Conservation (phyloP, 495 filamentous ascomycete species). For the Sordaria brevicollis region DNA sequence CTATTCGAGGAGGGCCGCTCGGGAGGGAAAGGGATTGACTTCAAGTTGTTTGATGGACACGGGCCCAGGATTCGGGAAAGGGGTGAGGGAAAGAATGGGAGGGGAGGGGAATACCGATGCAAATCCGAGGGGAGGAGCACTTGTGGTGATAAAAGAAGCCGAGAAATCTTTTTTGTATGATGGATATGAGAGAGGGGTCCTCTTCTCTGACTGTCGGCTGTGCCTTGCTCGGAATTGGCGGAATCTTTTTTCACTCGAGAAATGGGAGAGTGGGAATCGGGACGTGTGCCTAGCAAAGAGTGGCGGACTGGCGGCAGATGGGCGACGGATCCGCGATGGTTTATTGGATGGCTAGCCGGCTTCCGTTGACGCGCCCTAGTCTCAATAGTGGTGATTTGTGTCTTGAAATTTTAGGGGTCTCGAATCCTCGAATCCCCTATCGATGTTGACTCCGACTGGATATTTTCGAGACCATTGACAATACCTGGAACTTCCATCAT, state of each 20-base stretch:
- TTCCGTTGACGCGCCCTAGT: neutral
- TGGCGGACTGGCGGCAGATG: neutral
- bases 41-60: neutral
- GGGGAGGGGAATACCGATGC: slow-evolving; percentile 21
- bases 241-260: neutral
- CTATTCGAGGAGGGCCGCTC: neutral
- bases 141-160: slow-evolving; percentile 13
- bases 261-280: neutral
- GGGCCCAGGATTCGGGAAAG: neutral
- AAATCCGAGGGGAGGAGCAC: slow-evolving; percentile 20
- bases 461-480: neutral
- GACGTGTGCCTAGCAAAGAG: neutral
- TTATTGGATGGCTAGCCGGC: neutral
- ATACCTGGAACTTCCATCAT: too few relatives aligned
- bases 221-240: neutral
- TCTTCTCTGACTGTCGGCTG: neutral
- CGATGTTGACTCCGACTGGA: neutral
- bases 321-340: neutral
- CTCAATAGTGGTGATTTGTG: neutral
- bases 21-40: neutral
- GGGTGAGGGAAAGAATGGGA: neutral
- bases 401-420: neutral
- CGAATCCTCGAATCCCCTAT: too few relatives aligned
- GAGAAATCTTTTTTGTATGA: slow-evolving; percentile 8
- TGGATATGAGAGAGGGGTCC: neutral